These are phyloP conservation scores for Botrytis porri DNA, from an alignment of 2,329 filamentous ascomycete genomes.

Conservation along the genomic window DNA sequence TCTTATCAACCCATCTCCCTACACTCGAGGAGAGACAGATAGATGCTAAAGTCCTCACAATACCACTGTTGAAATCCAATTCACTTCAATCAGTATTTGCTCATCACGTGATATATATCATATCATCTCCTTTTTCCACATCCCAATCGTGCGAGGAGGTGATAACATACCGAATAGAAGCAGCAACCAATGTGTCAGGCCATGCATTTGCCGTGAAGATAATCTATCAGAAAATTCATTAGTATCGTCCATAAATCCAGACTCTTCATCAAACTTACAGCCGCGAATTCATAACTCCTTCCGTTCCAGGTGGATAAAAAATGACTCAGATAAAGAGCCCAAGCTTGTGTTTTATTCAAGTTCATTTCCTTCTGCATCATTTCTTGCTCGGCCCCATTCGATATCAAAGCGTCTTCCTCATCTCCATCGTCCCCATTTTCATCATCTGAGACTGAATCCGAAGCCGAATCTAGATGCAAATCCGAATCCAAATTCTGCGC, in stretches of 20 bases:
- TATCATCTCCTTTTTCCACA: background rate
- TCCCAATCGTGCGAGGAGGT: background rate
- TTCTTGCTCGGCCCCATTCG: background rate
- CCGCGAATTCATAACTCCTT: conserved; percentile 44
- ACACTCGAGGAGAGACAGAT: conserved; percentile 44
- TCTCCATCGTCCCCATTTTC: background rate
- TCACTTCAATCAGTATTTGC: background rate
- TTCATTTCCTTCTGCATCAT: background rate
- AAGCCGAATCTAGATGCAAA: background rate
- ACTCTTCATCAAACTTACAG: conserved; percentile 34
- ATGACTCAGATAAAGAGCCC: conserved; percentile 50
- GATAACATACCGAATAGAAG: conserved; percentile 41
- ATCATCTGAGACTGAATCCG: background rate
- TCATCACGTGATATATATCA: conserved; percentile 20
- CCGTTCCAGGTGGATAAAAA: conserved; percentile 57
- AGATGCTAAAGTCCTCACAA: conserved; percentile 40
- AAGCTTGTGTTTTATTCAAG: conserved; percentile 37
- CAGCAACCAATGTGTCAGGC: conserved; percentile 43
- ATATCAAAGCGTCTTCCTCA: background rate
- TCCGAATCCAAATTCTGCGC: background rate
- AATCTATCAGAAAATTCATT: conserved; percentile 40
- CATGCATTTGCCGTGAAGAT: conserved; percentile 52
- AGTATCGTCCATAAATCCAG: conserved; percentile 46
- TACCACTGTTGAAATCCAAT: conserved; percentile 33
- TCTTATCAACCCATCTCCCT: conserved; percentile 44